Base-by-base conservation (phyloP, 371 early-diverging fungal species). In the Rhizomucor miehei region DNA sequence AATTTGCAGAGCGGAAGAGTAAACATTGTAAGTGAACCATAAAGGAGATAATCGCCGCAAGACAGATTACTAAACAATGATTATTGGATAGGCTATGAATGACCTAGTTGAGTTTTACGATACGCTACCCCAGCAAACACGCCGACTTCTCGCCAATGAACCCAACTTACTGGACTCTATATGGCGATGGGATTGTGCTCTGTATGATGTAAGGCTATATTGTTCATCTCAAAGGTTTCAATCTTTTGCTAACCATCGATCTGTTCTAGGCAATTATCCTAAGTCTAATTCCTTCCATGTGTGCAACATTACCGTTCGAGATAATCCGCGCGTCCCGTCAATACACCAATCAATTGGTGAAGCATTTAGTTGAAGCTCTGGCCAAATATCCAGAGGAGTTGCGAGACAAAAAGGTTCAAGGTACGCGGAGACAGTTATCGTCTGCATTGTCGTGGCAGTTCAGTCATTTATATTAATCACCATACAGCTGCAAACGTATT, bases 401-500 rank as follows among this genome's bases (percentile, higher is more conserved):
- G 10, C 55, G 53, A 25, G 66, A 70, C 36, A 63, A 52, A 21
- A 76, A 76, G 43, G 12, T 36, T 0, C 65, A 67, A 51, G 67
- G 75, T 75, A 60, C 8, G 29, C 29, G 8, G 29, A 8, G 29
- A 29, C 29, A 5, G 5, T 5, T 5, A 29, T 29, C 29, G 29
- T 29, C 29, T 29, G 5, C n/a, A n/a, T n/a, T n/a, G n/a, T n/a
- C n/a, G n/a, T n/a, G n/a, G n/a, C n/a, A n/a, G n/a, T n/a, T n/a
- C n/a, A n/a, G n/a, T n/a, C n/a, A n/a, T n/a, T n/a, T n/a, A n/a
- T n/a, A n/a, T n/a, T n/a, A n/a, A n/a, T n/a, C n/a, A n/a, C n/a
- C n/a, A n/a, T n/a, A n/a, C n/a, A 79, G 81, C 77, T 3, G 83
- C 82, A 35, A 67, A 67, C 29, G 71, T 79, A 2, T 83, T 83